A percentile compares a stretch with the other conserved stretches of the same genome.
Evolutionary conservation across 129 eudicot genomes (phyloP).

Genomic region (Glebionis coronaria): DNA sequence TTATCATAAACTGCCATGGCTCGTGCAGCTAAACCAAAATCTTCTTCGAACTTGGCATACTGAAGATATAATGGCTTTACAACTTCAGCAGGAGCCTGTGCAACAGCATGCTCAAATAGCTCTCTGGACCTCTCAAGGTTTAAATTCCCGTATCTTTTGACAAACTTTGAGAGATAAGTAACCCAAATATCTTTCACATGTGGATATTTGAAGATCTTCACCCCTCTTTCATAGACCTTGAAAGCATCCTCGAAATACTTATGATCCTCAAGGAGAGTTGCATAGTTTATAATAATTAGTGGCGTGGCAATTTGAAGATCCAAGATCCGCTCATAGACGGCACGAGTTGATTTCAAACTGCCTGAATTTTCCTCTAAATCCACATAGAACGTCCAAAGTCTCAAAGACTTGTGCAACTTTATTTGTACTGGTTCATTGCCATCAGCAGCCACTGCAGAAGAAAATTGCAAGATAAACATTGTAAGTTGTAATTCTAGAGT

Average conservation of each 20-base stretch:
- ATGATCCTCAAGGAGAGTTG: conserved; percentile 79
- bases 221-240: conserved; percentile 94
- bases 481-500: conserved; percentile 12
- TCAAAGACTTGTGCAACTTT: conserved; percentile 73
- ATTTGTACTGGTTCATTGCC: conserved; percentile 96
- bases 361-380: too few relatives aligned
- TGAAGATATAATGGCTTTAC: conserved; percentile 89
- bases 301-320: conserved; percentile 84
- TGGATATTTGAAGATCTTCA: conserved; percentile 91
- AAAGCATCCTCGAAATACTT: conserved; percentile 97
- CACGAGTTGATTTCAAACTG: too few relatives aligned
- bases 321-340: too few relatives aligned
- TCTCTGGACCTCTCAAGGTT: conserved; percentile 89
- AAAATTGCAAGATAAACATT: background rate
- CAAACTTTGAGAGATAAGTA: conserved; percentile 87
- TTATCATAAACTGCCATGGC: conserved; percentile 92
- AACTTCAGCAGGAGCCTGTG: conserved; percentile 83
- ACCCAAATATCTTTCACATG: conserved; percentile 98
- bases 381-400: conserved; percentile 85
- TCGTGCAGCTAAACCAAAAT: conserved; percentile 76
- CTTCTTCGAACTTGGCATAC: conserved; percentile 96
- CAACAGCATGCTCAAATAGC: conserved; percentile 72
- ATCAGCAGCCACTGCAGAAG: conserved; percentile 86
- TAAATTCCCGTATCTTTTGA: conserved; percentile 81
- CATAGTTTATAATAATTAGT: conserved; percentile 87